Percentiles rank a stretch among this genome's conserved stretches.
These are phyloP conservation scores for Penicillium olsonii DNA, from an alignment of 2,329 filamentous ascomycete genomes.

Conservation along the genomic window DNA sequence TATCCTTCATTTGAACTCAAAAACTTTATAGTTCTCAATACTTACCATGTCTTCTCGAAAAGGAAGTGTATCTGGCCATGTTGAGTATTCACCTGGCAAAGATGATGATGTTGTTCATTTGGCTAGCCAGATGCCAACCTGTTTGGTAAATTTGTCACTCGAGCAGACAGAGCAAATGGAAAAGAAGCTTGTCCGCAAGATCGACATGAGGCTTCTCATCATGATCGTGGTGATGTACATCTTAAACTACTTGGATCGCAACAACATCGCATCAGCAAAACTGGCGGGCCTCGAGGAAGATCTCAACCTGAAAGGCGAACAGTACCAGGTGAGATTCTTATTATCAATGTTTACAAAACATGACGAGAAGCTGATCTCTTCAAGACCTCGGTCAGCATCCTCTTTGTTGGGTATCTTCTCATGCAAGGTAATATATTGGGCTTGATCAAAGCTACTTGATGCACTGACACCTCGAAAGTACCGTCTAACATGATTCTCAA, in stretches of 20 bases:
- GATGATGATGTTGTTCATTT: neutral
- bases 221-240: constrained; percentile 19
- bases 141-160: neutral
- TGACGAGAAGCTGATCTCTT: neutral
- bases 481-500: constrained; percentile 54
- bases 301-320: constrained; percentile 41
- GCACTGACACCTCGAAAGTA: constrained; percentile 26
- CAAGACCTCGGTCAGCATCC: constrained; percentile 47
- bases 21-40: neutral
- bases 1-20: neutral
- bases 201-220: constrained; percentile 1
- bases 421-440: constrained; percentile 53
- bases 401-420: constrained; percentile 63
- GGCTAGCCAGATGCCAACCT: constrained; percentile 6
- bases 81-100: constrained; percentile 9
- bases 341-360: neutral
- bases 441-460: neutral
- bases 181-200: constrained; percentile 6
- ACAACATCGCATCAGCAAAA: constrained; percentile 24
- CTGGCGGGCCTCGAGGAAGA: constrained; percentile 55
- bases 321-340: constrained; percentile 36
- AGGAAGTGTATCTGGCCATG: constrained; percentile 4
- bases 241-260: constrained; percentile 25
- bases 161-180: constrained; percentile 1
- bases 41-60: constrained; percentile 1